Percentiles rank a stretch among this genome's conserved stretches.
phyloP scores from a whole-genome alignment of 1,139 yeast genomes.

The Diutina scorzettiae region DNA sequence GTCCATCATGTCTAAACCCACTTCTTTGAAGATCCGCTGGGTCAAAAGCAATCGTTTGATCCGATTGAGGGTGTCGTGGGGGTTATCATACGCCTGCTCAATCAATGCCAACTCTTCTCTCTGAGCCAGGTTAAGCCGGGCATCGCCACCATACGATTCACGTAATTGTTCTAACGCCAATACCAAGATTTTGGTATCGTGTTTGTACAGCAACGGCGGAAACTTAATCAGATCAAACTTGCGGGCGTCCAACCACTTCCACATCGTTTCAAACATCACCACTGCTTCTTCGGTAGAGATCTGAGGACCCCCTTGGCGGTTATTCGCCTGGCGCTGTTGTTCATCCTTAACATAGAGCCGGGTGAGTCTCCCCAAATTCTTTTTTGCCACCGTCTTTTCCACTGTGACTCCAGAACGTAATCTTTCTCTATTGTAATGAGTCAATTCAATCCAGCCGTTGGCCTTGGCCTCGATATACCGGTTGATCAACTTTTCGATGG shows the following conservation, averaged over 20 bases:
- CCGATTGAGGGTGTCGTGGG: slow-evolving; percentile 82
- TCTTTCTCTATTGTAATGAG: slow-evolving; percentile 85
- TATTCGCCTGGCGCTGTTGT: slow-evolving; percentile 74
- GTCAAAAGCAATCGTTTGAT: slow-evolving; percentile 75
- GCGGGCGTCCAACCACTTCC: slow-evolving; percentile 84
- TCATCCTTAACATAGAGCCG: slow-evolving; percentile 88
- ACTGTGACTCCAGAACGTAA: slow-evolving; percentile 81
- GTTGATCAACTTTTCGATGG: slow-evolving; percentile 75
- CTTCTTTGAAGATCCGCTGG: slow-evolving; percentile 88
- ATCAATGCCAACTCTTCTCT: slow-evolving; percentile 88
- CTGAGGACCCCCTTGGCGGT: slow-evolving; percentile 81
- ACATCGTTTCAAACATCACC: slow-evolving; percentile 74
- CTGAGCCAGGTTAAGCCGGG: slow-evolving; percentile 73
- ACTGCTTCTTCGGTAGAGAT: slow-evolving; percentile 85
- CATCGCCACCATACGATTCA: slow-evolving; percentile 73
- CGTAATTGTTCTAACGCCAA: slow-evolving; percentile 84
- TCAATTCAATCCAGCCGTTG: slow-evolving; percentile 92
- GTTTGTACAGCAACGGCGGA: slow-evolving; percentile 86
- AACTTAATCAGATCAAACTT: slow-evolving; percentile 83
- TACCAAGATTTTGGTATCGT: slow-evolving; percentile 81
- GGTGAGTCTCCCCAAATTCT: slow-evolving; percentile 84
- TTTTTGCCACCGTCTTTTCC: slow-evolving; percentile 88
- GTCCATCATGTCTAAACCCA: slow-evolving; percentile 84
- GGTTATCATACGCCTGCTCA: slow-evolving; percentile 94
- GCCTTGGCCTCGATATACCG: slow-evolving; percentile 92